phyloP scores from a whole-genome alignment of 23 red algal species.

The Cyanidioschyzon merolae region DNA sequence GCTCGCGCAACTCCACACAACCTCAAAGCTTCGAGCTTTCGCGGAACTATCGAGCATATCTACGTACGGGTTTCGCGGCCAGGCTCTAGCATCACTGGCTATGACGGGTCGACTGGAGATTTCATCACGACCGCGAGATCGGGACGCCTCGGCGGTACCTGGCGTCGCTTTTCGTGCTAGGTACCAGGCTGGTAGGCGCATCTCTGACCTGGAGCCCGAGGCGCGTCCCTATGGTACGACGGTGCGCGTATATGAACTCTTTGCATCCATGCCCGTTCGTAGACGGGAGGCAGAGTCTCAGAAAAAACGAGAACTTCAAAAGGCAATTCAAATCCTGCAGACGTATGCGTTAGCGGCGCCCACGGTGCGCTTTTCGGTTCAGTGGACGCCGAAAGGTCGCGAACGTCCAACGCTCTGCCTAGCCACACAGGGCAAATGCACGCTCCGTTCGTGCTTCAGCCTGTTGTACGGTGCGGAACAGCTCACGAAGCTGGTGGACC shows the following conservation, averaged over 20 bases:
- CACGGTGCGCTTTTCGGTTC: conserved; percentile 35
- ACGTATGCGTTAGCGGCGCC: conserved; percentile 41
- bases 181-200: conserved; percentile 32
- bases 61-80: conserved; percentile 81
- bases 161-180: neutral
- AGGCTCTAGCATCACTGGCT: conserved; percentile 68
- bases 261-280: conserved; percentile 60
- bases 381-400: conserved; percentile 30
- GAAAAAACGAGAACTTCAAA: conserved; percentile 34
- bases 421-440: neutral
- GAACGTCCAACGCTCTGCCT: neutral
- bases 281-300: conserved; percentile 34
- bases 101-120: conserved; percentile 34
- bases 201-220: conserved; percentile 13
- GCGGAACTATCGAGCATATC: conserved; percentile 33
- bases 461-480: conserved; percentile 19
- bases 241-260: conserved; percentile 39
- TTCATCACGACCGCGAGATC: conserved; percentile 24
- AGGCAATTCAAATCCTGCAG: conserved; percentile 40
- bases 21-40: conserved; percentile 36
- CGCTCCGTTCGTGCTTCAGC: neutral
- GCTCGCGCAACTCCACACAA: conserved; percentile 39
- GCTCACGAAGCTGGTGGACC: neutral
- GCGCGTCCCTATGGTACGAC: conserved; percentile 56
- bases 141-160: conserved; percentile 1